Conservation (phyloP, 192 early-diverging fungal genomes). For the Backusella psychrophila region DNA sequence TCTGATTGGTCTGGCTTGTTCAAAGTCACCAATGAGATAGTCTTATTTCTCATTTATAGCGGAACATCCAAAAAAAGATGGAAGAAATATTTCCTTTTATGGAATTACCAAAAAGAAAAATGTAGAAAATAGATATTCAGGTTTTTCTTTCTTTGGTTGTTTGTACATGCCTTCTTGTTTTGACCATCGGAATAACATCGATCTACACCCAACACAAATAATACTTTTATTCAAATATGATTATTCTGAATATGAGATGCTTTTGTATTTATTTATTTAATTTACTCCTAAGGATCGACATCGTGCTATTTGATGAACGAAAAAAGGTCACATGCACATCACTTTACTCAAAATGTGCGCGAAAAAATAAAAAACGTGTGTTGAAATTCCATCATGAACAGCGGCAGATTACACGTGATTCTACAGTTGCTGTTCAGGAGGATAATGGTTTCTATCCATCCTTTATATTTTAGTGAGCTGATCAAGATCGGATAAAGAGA, state of each 20-base stretch:
- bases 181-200: background rate
- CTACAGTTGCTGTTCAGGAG: background rate
- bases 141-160: background rate
- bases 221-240: background rate
- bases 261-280: background rate
- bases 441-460: background rate
- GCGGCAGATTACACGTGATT: background rate
- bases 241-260: background rate
- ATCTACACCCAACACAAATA: no score
- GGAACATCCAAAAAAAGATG: background rate
- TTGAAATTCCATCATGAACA: background rate
- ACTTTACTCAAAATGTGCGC: background rate
- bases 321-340: background rate
- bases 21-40: background rate
- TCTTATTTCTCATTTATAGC: background rate
- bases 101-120: background rate
- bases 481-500: background rate
- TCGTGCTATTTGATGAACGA: background rate
- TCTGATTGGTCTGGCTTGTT: background rate
- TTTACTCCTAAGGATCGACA: background rate
- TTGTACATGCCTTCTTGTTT: background rate
- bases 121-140: background rate
- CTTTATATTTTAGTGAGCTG: background rate
- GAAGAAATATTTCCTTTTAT: background rate
- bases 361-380: slow-evolving; percentile 1